Percentiles rank a stretch among this genome's conserved stretches.
These are phyloP conservation scores for Cornus controversa DNA, from an alignment of 148 eudicot genomes.

Conservation along the genomic window DNA sequence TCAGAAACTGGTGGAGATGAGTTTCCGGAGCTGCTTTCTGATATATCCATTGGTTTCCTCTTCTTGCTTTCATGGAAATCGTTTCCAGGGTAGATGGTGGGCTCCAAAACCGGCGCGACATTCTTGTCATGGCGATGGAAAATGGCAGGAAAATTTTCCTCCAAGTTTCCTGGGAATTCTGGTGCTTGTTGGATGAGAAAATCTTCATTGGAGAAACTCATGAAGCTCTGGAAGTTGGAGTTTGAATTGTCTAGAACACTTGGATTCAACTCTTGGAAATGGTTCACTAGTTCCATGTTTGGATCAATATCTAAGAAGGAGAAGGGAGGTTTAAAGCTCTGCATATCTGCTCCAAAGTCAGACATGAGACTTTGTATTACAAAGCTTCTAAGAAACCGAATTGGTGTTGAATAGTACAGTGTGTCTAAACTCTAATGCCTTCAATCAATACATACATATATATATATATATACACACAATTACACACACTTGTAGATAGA, in stretches of 20 bases:
- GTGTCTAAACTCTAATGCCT: slow-evolving; percentile 3
- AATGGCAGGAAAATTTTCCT: slow-evolving; percentile 19
- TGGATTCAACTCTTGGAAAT: slow-evolving; percentile 31
- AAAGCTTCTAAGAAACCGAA: slow-evolving; percentile 2
- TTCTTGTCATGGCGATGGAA: slow-evolving; percentile 18
- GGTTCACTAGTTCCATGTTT: slow-evolving; percentile 45
- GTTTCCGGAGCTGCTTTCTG: slow-evolving; percentile 42
- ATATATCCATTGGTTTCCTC: slow-evolving; percentile 46
- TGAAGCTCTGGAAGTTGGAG: slow-evolving; percentile 31
- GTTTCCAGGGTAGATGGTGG: slow-evolving; percentile 14
- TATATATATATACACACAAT: not conserved
- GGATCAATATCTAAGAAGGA: slow-evolving; percentile 43
- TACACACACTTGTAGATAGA: slow-evolving; percentile 19
- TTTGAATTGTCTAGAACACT: slow-evolving; percentile 16
- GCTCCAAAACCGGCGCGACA: slow-evolving; percentile 9
- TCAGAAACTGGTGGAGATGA: slow-evolving; percentile 51
- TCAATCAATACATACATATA: not conserved
- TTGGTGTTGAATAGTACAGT: not conserved
- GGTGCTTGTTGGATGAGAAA: slow-evolving; percentile 26
- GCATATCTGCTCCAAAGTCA: slow-evolving; percentile 28
- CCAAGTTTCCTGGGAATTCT: slow-evolving; percentile 27
- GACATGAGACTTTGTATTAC: slow-evolving; percentile 30
- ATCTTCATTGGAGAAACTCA: slow-evolving; percentile 43
- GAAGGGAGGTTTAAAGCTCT: slow-evolving; percentile 19
- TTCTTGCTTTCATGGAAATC: slow-evolving; percentile 32